Base-by-base conservation (phyloP, 2,329 filamentous ascomycete genomes). In the Didymella pomorum region DNA sequence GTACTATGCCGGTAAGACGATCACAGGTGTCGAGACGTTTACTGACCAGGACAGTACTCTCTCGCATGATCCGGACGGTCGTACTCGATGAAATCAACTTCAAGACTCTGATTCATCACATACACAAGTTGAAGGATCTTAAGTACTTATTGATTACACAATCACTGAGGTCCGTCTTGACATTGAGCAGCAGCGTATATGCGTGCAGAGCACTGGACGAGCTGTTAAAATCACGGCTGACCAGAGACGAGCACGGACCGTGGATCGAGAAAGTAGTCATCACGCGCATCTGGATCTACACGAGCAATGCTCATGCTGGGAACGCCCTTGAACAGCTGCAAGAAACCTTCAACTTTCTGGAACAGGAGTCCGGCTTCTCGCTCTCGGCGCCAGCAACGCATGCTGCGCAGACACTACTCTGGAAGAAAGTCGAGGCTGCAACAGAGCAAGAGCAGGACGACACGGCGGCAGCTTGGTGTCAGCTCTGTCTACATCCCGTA, bases 231-330 rank as follows among this genome's bases (percentile, higher is more conserved):
- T 74, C 81, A n/a, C 81, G 85, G 25, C 72, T 93, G 23, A 64
- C 86, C 60, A 65, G 78, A 57, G 76, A 81, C 52, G 80, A 79
- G 3, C 82, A 83, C 4, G 62, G 76, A 1, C 79, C 81, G 3
- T 92, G 88, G 87, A 79, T 92, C 29, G 91, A 93, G 59, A 89
- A 86, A 65, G 82, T 85, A 0, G 74, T 93, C 11, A 81, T 96
- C 18, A 87, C 86, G 6, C 84, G 90, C 3, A 78, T 92, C 5
- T 89, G 87, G 83, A 86, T 92, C 71, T 79, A 82, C 6, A 86
- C 85, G 0, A 80, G 79, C 52, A 81, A 79, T n/a, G 79, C 65
- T 53, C 77, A 67, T 20, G 60, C 60, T 8, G 63, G 68, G 14
- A 73, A 79, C 33, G 63, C 65, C 4, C 61, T 82, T n/a, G 68